Evolutionary conservation across 495 filamentous ascomycete species (phyloP).

Genomic region (Penicillium goetzii): DNA sequence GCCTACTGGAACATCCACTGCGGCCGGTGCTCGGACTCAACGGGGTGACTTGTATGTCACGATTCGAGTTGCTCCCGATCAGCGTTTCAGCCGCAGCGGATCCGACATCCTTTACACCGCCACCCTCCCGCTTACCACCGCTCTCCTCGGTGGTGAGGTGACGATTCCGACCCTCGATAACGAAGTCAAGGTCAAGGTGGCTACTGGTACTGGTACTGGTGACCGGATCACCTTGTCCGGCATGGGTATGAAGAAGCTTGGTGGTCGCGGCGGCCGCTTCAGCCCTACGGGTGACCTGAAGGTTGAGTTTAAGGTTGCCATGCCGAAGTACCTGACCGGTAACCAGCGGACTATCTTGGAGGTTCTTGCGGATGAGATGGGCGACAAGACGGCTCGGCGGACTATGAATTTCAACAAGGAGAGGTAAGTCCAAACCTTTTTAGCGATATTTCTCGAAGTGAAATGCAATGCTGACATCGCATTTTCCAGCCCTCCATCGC

Average conservation of each 20-base stretch:
- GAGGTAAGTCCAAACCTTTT: constrained; percentile 42
- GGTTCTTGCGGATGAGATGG: constrained; percentile 93
- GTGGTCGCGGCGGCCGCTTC: constrained; percentile 52
- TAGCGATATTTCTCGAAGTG: no score
- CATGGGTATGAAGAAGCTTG: constrained; percentile 88
- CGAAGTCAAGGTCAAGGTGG: constrained; percentile 84
- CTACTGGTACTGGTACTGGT: constrained; percentile 88
- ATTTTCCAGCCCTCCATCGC: constrained; percentile 21
- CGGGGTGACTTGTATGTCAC: constrained; percentile 87
- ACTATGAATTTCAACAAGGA: constrained; percentile 74
- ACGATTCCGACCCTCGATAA: constrained; percentile 87
- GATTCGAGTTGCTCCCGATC: constrained; percentile 80
- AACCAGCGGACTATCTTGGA: constrained; percentile 92
- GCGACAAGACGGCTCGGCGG: constrained; percentile 86
- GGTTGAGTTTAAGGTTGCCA: constrained; percentile 91
- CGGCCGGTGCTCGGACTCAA: constrained; percentile 59
- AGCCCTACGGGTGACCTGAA: constrained; percentile 73
- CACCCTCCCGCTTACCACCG: constrained; percentile 88
- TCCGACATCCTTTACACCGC: constrained; percentile 92
- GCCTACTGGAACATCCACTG: constrained; percentile 64
- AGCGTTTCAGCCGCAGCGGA: constrained; percentile 81
- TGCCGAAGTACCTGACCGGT: constrained; percentile 88
- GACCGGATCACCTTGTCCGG: constrained; percentile 84
- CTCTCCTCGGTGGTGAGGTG: constrained; percentile 87
- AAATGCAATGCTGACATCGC: constrained; percentile 16